Base-by-base conservation (phyloP, 192 early-diverging fungal species). In the Pecoramyces ruminantium region DNA sequence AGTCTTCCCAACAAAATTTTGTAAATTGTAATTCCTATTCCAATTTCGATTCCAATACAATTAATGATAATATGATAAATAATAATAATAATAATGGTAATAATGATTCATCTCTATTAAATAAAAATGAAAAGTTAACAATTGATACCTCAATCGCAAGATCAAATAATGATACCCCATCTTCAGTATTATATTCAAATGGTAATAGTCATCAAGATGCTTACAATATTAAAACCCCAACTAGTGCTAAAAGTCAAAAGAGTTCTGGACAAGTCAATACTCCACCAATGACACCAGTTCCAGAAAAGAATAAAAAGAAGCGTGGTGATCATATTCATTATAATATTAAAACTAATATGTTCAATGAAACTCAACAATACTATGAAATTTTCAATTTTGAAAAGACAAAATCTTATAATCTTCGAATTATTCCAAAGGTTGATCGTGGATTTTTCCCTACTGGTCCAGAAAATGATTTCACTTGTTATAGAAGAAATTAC, bases 401-500 rank as follows among this genome's bases (percentile, higher is more conserved):
- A 67, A 67, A 27, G 9, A 67, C 51, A 9, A 67, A 67, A n/a
- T n/a, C 51, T 11, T 67, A 27, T n/a, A 27, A 67, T 67, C 2
- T 67, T 25, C 17, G 18, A 67, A 67, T 67, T 67, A 27, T 89
- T 78, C 91, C 95, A 27, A 95, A 94, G 67, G 92, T 99, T 42
- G 96, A 97, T 83, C 90, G 94, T 29, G 96, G 96, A 14, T 98
- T 98, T 85, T 96, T 97, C 80, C 86, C 96, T 58, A 92, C 96
- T 1, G 51, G 51, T n/a, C 51, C 51, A n/a, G 91, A 92, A 58
- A 88, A 88, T 77, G 95, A 96, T 81, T 98, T 95, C 95, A 96
- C 96, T 4, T 97, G 96, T 80, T 98, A 98, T 84, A 88, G 96
- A 6, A 91, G 96, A 82, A 98, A 98, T 85, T 98, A 97, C 85